Evolutionary conservation across 148 eudicot species (phyloP).

Genomic region (Rhododendron ferrugineum): DNA sequence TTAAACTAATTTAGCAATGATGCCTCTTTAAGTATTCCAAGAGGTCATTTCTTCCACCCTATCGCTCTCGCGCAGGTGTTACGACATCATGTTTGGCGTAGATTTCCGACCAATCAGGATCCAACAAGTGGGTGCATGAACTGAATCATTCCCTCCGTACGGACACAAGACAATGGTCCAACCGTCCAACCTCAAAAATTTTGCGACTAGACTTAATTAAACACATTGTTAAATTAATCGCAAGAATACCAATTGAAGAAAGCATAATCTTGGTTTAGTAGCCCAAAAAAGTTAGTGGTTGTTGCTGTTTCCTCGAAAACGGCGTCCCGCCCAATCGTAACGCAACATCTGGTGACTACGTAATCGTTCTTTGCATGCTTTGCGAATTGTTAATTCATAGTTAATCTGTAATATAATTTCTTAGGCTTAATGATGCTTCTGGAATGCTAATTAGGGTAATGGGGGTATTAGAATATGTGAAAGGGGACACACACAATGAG

Average conservation of each 20-base stretch:
- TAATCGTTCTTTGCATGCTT: slow-evolving; percentile 16
- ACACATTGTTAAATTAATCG: not conserved
- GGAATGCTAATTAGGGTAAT: slow-evolving; percentile 35
- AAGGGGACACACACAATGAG: slow-evolving; percentile 23
- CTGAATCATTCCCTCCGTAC: slow-evolving; percentile 5
- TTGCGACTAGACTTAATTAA: not conserved
- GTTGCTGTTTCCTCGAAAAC: slow-evolving; percentile 30
- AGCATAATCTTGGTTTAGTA: not conserved
- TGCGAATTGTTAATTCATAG: not conserved
- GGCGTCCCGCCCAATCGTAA: slow-evolving; percentile 26
- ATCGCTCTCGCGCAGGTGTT: slow-evolving; percentile 14
- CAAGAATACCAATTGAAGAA: not conserved
- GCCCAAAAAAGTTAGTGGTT: slow-evolving; percentile 17
- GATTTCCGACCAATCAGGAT: slow-evolving; percentile 13
- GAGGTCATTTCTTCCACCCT: not conserved
- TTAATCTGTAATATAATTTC: not conserved
- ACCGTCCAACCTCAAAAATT: not conserved
- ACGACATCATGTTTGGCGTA: not conserved
- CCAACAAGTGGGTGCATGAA: slow-evolving; percentile 23
- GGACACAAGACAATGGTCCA: not conserved
- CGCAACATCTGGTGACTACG: slow-evolving; percentile 30
- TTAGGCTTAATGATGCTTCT: slow-evolving; percentile 36
- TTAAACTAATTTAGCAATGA: not conserved
- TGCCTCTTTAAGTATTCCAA: not conserved
- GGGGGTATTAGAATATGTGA: slow-evolving; percentile 21